Conservation (phyloP, 2,329 filamentous ascomycete species). For the Pseudogymnoascus sp. region DNA sequence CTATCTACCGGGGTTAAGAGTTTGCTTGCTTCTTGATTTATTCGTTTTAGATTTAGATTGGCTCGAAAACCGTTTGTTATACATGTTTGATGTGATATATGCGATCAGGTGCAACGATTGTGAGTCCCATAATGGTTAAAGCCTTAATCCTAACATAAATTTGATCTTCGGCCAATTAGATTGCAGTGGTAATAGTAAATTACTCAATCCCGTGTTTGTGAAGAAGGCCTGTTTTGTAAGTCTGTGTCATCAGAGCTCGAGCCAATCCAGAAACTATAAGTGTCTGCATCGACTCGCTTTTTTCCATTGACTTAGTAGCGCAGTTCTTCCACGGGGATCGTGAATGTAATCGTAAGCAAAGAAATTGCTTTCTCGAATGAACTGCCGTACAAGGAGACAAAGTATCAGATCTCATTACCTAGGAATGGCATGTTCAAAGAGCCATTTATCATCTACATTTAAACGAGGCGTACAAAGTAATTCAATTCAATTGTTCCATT, state of each 20-base stretch:
- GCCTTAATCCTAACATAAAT: no score
- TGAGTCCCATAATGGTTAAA: background rate
- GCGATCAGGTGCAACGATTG: background rate
- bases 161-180: no score
- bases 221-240: background rate
- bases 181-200: no score
- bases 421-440: background rate
- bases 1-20: background rate
- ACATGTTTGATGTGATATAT: background rate
- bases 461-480: background rate
- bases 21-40: background rate
- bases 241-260: background rate
- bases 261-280: background rate
- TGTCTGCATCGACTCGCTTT: background rate
- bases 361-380: no score
- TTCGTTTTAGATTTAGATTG: background rate
- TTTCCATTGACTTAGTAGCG: background rate
- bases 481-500: no score
- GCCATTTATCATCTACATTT: background rate
- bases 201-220: background rate
- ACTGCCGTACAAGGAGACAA: background rate
- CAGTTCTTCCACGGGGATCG: background rate
- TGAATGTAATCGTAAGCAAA: background rate
- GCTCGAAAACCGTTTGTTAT: background rate
- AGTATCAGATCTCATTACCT: background rate